phyloP scores from a whole-genome alignment of 2,329 filamentous ascomycete species.

The Aspergillus tamarii region DNA sequence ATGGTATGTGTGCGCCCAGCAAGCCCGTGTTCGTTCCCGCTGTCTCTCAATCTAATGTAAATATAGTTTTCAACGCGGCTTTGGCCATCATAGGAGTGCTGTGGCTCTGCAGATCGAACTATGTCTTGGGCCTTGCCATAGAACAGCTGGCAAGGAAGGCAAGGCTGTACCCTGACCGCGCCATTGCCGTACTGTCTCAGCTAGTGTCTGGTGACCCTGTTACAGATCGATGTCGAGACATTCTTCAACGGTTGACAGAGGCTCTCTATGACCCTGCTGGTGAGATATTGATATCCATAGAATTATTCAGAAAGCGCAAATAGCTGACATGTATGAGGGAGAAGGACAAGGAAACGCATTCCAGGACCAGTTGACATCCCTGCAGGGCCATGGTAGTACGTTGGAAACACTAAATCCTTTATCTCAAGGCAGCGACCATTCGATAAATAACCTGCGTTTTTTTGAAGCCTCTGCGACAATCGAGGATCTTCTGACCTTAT shows the following conservation, averaged over 20 bases:
- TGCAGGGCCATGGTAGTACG: background rate
- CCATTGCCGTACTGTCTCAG: background rate
- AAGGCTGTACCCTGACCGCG: background rate
- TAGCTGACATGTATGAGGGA: background rate
- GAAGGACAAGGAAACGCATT: background rate
- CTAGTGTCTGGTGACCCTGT: background rate
- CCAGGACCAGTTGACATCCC: background rate
- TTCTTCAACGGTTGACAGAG: background rate
- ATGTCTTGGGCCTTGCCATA: background rate
- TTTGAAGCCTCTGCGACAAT: background rate
- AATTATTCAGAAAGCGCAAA: background rate
- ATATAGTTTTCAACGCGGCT: conserved; percentile 38
- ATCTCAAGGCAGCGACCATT: background rate
- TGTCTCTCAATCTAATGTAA: background rate
- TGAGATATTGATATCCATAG: background rate
- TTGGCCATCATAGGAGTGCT: conserved; percentile 35
- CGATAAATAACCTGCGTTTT: background rate
- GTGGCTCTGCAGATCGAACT: background rate
- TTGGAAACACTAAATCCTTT: background rate
- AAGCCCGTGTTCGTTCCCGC: background rate
- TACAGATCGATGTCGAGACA: background rate
- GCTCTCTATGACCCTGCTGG: background rate
- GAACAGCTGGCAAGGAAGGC: background rate
- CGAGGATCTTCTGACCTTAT: background rate
- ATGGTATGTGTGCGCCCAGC: conserved; percentile 29